Conservation (phyloP, 2,329 filamentous ascomycete species). For the Helotiales sp. region DNA sequence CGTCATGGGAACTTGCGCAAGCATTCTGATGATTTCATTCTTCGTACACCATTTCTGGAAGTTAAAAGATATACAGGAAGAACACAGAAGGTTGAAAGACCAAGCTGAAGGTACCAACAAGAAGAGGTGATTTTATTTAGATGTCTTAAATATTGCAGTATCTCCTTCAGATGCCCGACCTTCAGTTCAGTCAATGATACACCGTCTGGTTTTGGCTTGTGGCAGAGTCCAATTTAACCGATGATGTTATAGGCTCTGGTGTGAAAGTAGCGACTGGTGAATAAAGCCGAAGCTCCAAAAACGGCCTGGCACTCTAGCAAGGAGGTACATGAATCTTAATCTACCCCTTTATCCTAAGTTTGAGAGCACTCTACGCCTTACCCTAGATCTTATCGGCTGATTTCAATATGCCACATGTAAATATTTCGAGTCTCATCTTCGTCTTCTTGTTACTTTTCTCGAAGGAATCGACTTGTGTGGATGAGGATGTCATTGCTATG, state of each 20-base stretch:
- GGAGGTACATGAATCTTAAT: too few species aligned
- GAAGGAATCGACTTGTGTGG: not conserved
- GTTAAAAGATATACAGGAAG: constrained; percentile 22
- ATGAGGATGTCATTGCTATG: not conserved
- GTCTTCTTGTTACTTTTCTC: not conserved
- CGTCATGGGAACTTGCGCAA: constrained; percentile 22
- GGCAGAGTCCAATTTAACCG: not conserved
- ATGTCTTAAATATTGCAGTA: not conserved
- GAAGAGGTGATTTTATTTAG: not conserved
- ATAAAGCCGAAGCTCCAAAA: too few species aligned
- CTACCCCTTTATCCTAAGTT: not conserved
- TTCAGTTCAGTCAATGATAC: not conserved
- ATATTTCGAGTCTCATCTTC: not conserved
- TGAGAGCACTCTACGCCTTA: not conserved
- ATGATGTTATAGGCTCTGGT: not conserved
- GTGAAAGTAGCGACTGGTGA: too few species aligned
- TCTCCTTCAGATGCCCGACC: too few species aligned
- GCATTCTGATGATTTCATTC: constrained; percentile 24
- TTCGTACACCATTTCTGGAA: constrained; percentile 23
- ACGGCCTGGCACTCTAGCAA: too few species aligned
- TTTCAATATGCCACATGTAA: not conserved
- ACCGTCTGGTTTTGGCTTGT: not conserved
- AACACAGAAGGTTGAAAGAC: constrained; percentile 16
- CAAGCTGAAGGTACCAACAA: not conserved
- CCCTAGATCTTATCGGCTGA: not conserved